Base-by-base conservation (phyloP, 2,329 filamentous ascomycete genomes). In the Hypoxylon sp. region DNA sequence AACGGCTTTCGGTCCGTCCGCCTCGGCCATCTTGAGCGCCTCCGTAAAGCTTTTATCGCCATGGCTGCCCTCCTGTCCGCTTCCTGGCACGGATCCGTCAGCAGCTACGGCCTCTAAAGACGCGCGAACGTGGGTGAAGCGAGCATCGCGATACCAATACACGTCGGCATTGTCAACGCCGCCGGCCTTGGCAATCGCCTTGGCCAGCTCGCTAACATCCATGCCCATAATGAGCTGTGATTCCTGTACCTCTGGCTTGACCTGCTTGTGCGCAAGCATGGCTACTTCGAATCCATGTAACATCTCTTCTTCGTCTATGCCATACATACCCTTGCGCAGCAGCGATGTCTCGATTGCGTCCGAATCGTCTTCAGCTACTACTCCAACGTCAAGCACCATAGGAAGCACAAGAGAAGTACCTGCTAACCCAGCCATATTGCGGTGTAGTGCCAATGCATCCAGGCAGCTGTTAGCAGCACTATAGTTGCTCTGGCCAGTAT, bases 391-490 rank as follows among this genome's bases (percentile, higher is more conserved):
- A 1, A 74, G 70, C 34, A 83, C 75, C 67, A 79, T 69, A 2
- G 70, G 69, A 0, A 77, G 60, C 7, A 65, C 69, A 2, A 76
- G 30, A 5, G 74, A 68, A 3, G 63, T 63, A 11, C 68, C 74
- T 1, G 76, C 52, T 0, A 75, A 70, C 1, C 75, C 75, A 3
- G 69, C 63, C 7, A 57, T 46, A n/a, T 59, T 55, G 25, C 76
- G 72, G 17, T 76, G 73, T 1, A 72, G 57, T 1, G 75, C 70
- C 3, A 80, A 64, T 5, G 72, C 63, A 49, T 81, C 79, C 9
- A 79, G 69, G 67, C 71, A 79, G 32, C 67, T 71, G 67, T 81
- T 81, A 11, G 72, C 79, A 6, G 74, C 74, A 13, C 59, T 57
- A 50, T 75, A 75, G 51, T 72, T 75, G 10, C 48, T 60, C 45